Evolutionary conservation across 192 early-diverging fungal genomes (phyloP).

Genomic region (Dissophora ornata): DNA sequence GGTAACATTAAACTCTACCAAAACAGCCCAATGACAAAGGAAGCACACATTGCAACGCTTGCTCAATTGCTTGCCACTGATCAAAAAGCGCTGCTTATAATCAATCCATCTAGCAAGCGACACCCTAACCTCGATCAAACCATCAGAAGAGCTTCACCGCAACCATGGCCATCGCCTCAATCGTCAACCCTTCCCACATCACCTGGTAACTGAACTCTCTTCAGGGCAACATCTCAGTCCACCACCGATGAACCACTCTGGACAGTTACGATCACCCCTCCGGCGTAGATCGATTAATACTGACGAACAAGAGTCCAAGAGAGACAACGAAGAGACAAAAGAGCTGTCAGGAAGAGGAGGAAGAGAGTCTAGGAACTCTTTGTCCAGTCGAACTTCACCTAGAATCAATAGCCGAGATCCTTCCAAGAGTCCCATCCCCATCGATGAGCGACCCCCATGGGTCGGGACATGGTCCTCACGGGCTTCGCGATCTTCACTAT

Average conservation of each 20-base stretch:
- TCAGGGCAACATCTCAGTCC: background rate
- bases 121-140: too few species aligned
- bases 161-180: too few species aligned
- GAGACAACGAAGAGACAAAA: too few species aligned
- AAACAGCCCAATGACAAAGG: too few species aligned
- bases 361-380: background rate
- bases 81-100: too few species aligned
- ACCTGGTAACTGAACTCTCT: too few species aligned
- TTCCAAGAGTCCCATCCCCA: conserved; percentile 6
- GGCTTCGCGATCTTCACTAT: background rate
- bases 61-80: too few species aligned
- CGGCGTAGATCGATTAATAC: background rate
- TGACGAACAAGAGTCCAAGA: background rate
- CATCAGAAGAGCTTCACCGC: too few species aligned
- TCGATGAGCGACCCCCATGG: conserved; percentile 22
- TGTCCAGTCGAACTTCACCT: background rate
- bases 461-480: conserved; percentile 27
- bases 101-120: too few species aligned
- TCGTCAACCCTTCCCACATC: too few species aligned
- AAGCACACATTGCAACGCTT: too few species aligned
- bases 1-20: too few species aligned
- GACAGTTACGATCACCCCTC: background rate
- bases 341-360: background rate
- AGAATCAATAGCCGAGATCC: background rate
- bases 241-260: background rate